These are phyloP conservation scores for Globisporangium camurandrum DNA, from an alignment of 352 stramenopile species.

Conservation along the genomic window DNA sequence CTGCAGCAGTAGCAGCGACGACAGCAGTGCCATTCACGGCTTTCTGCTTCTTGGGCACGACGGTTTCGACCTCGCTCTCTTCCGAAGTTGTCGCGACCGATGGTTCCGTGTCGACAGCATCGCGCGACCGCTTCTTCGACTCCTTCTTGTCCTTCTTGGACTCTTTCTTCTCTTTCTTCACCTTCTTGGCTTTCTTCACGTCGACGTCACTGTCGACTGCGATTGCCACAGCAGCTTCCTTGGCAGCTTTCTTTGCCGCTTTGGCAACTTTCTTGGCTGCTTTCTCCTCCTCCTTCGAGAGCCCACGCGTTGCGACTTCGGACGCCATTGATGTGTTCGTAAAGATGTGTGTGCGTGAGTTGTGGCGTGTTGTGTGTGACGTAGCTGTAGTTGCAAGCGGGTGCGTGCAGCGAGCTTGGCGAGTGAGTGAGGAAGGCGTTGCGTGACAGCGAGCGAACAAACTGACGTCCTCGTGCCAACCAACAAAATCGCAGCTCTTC, in stretches of 20 bases:
- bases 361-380: constrained; percentile 5
- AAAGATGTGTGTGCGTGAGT: background rate
- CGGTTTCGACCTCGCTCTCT: constrained; percentile 44
- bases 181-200: constrained; percentile 28
- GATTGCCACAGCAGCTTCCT: constrained; percentile 18
- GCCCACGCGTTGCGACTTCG: constrained; percentile 19
- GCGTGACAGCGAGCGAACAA: background rate
- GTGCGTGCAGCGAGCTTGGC: constrained; percentile 2
- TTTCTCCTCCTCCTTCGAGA: constrained; percentile 59
- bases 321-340: constrained; percentile 8
- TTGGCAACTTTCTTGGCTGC: constrained; percentile 47
- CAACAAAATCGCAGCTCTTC: background rate
- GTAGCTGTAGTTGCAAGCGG: background rate
- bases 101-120: constrained; percentile 24
- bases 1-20: background rate
- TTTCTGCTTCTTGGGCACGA: constrained; percentile 25
- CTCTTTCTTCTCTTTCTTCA: constrained; percentile 51
- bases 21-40: background rate
- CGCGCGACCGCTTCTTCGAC: constrained; percentile 59
- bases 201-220: constrained; percentile 7
- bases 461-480: background rate
- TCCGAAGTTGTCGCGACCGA: constrained; percentile 34
- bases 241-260: constrained; percentile 42
- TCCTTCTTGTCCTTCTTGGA: constrained; percentile 69
- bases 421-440: background rate